Percentiles rank a stretch among this genome's conserved stretches.
Conservation (phyloP, 331 rosid genomes). For the Rhamnella rubrinervis region DNA sequence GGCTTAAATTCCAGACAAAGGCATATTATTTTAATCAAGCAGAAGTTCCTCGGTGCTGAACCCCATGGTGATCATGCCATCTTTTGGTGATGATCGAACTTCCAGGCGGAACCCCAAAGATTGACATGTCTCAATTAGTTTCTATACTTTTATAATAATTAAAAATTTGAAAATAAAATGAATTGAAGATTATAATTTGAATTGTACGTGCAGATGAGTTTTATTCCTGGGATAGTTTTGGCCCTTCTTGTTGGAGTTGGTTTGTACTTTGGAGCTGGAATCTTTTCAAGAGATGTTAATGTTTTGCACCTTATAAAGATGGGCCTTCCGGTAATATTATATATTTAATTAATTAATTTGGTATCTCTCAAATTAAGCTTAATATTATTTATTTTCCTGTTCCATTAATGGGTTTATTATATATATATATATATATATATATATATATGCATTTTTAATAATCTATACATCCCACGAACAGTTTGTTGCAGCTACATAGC, state of each 20-base stretch:
- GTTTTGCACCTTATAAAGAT: constrained; percentile 74
- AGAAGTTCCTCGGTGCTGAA: too few relatives aligned
- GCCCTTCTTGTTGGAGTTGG: constrained; percentile 70
- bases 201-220: constrained; percentile 56
- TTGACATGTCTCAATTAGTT: too few relatives aligned
- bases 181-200: background rate
- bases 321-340: constrained; percentile 68
- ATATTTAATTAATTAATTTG: too few relatives aligned
- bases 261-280: constrained; percentile 75
- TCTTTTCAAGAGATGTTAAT: constrained; percentile 56
- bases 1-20: too few relatives aligned
- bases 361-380: too few relatives aligned
- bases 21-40: too few relatives aligned
- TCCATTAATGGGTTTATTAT: background rate
- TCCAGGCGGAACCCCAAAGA: too few relatives aligned
- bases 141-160: too few relatives aligned
- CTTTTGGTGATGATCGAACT: too few relatives aligned
- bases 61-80: too few relatives aligned
- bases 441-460: background rate
- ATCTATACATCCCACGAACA: constrained; percentile 16
- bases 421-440: too few relatives aligned
- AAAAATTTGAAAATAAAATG: too few relatives aligned
- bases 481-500: constrained; percentile 97
- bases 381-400: background rate
- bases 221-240: constrained; percentile 76